Conservation (phyloP, 2,329 filamentous ascomycete genomes). For the Neofusicoccum parvum region DNA sequence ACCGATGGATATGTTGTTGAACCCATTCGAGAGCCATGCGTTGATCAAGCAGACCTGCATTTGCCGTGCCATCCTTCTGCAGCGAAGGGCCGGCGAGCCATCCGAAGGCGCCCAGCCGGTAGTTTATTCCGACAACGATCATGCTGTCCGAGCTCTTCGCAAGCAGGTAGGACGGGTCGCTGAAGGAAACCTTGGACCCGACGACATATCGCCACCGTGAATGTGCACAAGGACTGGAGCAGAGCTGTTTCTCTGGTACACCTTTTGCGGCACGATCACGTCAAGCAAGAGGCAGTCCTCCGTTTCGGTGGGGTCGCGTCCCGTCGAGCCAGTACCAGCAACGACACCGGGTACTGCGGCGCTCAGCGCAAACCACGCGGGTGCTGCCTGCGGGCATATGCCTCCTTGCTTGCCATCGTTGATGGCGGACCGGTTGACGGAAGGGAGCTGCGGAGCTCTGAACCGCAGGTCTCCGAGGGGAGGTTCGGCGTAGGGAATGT, state of each 20-base stretch:
- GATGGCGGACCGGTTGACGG: constrained; percentile 46
- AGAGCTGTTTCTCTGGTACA: constrained; percentile 33
- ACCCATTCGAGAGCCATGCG: constrained; percentile 45
- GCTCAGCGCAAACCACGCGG: constrained; percentile 40
- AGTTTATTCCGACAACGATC: constrained; percentile 54
- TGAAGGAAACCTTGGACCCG: constrained; percentile 45
- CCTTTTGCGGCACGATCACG: constrained; percentile 39
- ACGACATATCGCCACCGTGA: constrained; percentile 47
- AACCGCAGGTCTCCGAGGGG: constrained; percentile 56
- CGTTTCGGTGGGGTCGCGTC: no score
- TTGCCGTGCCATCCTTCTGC: constrained; percentile 38
- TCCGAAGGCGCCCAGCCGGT: constrained; percentile 47
- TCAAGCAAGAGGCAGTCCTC: constrained; percentile 47
- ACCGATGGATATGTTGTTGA: constrained; percentile 41
- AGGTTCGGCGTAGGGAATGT: constrained; percentile 59
- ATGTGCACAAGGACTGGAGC: constrained; percentile 47
- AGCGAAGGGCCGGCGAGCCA: constrained; percentile 37
- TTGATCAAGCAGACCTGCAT: constrained; percentile 41
- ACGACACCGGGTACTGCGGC: constrained; percentile 46
- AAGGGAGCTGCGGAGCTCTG: constrained; percentile 48
- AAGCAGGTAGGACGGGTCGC: constrained; percentile 31
- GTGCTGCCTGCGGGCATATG: background rate
- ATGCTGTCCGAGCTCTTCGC: constrained; percentile 34
- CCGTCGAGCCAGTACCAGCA: no score
- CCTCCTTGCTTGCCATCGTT: constrained; percentile 45